A percentile compares a stretch with the other conserved stretches of the same genome.
These are phyloP conservation scores for Phytophthora agathidicida DNA, from an alignment of 352 stramenopile species.

Conservation along the genomic window DNA sequence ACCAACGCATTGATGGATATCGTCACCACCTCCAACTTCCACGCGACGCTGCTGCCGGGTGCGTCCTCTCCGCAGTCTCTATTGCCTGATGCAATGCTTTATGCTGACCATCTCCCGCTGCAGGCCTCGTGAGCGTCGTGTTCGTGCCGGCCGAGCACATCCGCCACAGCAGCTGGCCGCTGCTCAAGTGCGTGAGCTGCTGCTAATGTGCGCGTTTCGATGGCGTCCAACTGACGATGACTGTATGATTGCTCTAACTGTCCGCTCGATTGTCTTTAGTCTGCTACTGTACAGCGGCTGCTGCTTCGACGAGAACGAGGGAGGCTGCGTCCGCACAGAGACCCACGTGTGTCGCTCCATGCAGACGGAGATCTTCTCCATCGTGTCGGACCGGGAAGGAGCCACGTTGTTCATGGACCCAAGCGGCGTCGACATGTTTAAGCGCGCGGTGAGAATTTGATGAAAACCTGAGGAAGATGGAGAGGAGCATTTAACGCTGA, in stretches of 20 bases:
- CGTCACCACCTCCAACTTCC: conserved; percentile 90
- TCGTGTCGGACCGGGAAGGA: conserved; percentile 78
- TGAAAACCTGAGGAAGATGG: too few species aligned
- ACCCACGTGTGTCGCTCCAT: conserved; percentile 75
- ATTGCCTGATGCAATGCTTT: not conserved
- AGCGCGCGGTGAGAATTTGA: conserved; percentile 75
- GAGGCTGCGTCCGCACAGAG: conserved; percentile 43
- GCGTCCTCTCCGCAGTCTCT: conserved; percentile 2
- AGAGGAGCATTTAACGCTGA: too few species aligned
- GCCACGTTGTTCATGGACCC: conserved; percentile 87
- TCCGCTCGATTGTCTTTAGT: conserved; percentile 49
- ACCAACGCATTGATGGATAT: conserved; percentile 66
- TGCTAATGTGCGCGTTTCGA: conserved; percentile 31
- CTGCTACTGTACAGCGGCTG: conserved; percentile 84
- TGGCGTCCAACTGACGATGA: not conserved
- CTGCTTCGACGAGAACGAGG: conserved; percentile 79
- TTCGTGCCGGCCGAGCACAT: conserved; percentile 78
- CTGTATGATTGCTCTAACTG: too few species aligned
- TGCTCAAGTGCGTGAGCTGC: conserved; percentile 75
- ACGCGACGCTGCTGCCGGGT: conserved; percentile 86
- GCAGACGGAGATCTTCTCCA: conserved; percentile 87
- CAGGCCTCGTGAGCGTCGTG: conserved; percentile 80
- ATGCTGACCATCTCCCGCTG: not conserved
- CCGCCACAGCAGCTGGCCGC: conserved; percentile 73
- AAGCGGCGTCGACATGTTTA: conserved; percentile 82